Evolutionary conservation across 345 rosid species (phyloP).

Genomic region (Conringia planisiliqua): DNA sequence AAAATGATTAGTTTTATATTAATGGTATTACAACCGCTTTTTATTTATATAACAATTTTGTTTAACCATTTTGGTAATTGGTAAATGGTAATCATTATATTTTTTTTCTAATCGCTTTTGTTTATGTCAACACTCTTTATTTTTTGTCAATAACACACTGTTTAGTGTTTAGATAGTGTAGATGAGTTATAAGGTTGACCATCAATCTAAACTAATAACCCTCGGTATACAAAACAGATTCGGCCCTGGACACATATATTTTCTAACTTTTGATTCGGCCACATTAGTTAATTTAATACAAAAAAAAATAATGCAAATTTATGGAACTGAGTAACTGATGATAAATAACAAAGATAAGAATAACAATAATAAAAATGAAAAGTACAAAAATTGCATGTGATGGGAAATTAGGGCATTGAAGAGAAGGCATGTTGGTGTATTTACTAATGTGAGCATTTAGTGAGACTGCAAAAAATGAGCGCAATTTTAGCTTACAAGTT

Average conservation of each 20-base stretch:
- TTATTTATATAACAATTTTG: no score
- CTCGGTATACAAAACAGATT: background rate
- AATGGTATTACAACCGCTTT: no score
- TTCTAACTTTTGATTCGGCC: no score
- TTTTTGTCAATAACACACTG: no score
- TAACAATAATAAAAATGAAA: background rate
- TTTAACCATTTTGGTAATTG: no score
- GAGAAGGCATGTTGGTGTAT: constrained; percentile 35
- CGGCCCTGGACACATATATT: no score
- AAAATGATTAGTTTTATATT: no score
- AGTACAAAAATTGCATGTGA: constrained; percentile 26
- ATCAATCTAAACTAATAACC: background rate
- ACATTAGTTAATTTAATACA: background rate
- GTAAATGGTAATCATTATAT: no score
- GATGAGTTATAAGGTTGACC: background rate
- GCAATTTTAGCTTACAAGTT: constrained; percentile 37
- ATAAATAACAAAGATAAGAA: background rate
- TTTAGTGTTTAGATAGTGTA: background rate
- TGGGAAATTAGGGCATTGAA: constrained; percentile 32
- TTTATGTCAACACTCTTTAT: no score
- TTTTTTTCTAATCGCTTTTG: no score
- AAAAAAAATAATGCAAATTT: background rate
- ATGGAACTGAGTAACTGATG: background rate
- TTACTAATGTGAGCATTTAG: constrained; percentile 36
- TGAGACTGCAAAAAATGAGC: constrained; percentile 39